Conservation (phyloP, 176 grass and related monocot species). For the Elaeis guineensis region DNA sequence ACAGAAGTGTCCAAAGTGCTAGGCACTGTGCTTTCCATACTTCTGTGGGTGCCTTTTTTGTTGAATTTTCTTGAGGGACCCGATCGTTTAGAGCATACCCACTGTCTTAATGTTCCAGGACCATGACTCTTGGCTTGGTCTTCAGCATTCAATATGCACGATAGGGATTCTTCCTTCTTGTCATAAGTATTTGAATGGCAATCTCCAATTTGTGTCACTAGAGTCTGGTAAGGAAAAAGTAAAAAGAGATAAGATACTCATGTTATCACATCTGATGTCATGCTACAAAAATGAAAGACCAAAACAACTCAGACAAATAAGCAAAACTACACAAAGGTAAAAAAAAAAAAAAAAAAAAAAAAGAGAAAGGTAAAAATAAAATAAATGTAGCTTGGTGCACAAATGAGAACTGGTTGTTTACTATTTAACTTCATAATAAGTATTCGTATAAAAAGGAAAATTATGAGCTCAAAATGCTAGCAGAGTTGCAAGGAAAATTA, state of each 20-base stretch:
- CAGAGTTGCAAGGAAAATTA: too few relatives aligned
- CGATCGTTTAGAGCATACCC: neutral
- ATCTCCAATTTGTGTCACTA: neutral
- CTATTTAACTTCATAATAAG: too few relatives aligned
- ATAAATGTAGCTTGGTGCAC: neutral
- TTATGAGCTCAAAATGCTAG: too few relatives aligned
- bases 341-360: too few relatives aligned
- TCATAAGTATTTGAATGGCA: conserved; percentile 4
- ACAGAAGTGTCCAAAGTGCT: conserved; percentile 17
- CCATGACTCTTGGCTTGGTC: neutral
- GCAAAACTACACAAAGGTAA: too few relatives aligned
- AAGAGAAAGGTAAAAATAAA: too few relatives aligned
- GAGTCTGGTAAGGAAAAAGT: neutral
- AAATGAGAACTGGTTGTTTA: too few relatives aligned
- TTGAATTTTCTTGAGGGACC: neutral
- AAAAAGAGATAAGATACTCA: neutral
- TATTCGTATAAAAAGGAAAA: too few relatives aligned
- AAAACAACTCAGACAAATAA: too few relatives aligned
- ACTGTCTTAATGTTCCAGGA: conserved; percentile 8
- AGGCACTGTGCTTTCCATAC: neutral
- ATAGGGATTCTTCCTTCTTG: conserved; percentile 1
- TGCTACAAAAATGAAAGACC: too few relatives aligned
- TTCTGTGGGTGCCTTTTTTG: neutral
- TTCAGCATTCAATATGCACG: neutral
- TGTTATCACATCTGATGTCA: neutral